Evolutionary conservation across 768 basidiomycete genomes (phyloP), one percentile per base, ranked within the genome.

Genomic region (Pleurotus tuber-regium): DNA sequence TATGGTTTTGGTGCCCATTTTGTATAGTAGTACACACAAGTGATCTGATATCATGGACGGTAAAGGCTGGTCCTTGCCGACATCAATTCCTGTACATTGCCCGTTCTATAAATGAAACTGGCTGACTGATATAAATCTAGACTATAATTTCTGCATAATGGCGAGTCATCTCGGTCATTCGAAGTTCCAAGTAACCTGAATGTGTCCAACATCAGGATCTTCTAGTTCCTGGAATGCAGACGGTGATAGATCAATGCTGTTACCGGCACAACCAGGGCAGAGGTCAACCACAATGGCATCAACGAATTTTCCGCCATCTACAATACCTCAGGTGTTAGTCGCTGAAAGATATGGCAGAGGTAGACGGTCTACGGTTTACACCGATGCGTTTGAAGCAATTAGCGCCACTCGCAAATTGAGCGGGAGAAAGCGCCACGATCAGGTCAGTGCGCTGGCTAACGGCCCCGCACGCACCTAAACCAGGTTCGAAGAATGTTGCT

Each of bases 201-300:
- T 63, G 8, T 59, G 50, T n/a, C 61, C 61, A 16, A 44, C 38
- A 19, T 51, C 50, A 33, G 29, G 21, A 21, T 41, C 31, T 10
- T 61, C 62, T n/a, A 63, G 54, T 2, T 18, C 38, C 5, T 53
- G 36, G 48, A 68, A 68, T 4, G 64, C 62, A 11, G 57, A 36
- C 4, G 62, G 64, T 4, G 66, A 63, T 25, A 69, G 54, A 54
- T 69, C 67, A 35, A 67, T 56, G 33, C 55, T 55, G n/a, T 58
- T 48, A 1, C 52, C 38, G 12, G 40, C 57, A 42, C 67, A 69
- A 6, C 59, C 61, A 1, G 57, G 56, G 50, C 67, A 69, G 11
- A 51, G 44, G 49, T 67, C 66, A 19, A 63, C 65, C 38, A 66
- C 58, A 5, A 46, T 59, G 8, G 57, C 64, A 14, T 53, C 54